A percentile compares a stretch with the other conserved stretches of the same genome.
These are phyloP conservation scores for Neobulgaria alba DNA, from an alignment of 2,329 filamentous ascomycete genomes.

Conservation along the genomic window DNA sequence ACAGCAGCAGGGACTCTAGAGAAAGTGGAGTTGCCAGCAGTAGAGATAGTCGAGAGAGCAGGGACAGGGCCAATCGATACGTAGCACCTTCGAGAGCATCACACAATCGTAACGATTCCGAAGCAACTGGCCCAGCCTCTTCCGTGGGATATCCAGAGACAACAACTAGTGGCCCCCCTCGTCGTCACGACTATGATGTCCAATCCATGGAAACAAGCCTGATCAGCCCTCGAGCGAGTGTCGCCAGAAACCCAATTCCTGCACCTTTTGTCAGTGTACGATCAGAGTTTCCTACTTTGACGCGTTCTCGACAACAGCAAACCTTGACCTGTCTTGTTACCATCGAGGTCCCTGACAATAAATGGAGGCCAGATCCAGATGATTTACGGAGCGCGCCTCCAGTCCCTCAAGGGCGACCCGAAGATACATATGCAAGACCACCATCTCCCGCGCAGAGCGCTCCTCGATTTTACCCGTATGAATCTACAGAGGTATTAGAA, in stretches of 20 bases:
- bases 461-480: slow-evolving; percentile 60
- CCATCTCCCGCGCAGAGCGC: slow-evolving; percentile 46
- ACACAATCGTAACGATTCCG: slow-evolving; percentile 73
- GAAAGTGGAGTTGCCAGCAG: slow-evolving; percentile 22
- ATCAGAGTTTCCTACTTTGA: slow-evolving; percentile 94
- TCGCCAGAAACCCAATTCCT: slow-evolving; percentile 79
- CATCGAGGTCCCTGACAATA: slow-evolving; percentile 85
- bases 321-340: slow-evolving; percentile 90
- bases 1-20: slow-evolving; percentile 27
- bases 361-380: slow-evolving; percentile 80
- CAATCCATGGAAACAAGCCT: slow-evolving; percentile 91
- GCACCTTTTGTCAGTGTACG: slow-evolving; percentile 86
- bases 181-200: slow-evolving; percentile 88
- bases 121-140: slow-evolving; percentile 61
- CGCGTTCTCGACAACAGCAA: slow-evolving; percentile 84
- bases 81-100: slow-evolving; percentile 21
- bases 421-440: slow-evolving; percentile 46
- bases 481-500: slow-evolving; percentile 67
- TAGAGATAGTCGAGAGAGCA: slow-evolving; percentile 34
- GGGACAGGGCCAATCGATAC: slow-evolving; percentile 40
- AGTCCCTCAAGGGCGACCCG: slow-evolving; percentile 35
- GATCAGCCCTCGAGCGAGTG: slow-evolving; percentile 53
- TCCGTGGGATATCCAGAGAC: slow-evolving; percentile 75
- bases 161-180: slow-evolving; percentile 55
- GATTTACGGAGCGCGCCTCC: slow-evolving; percentile 55